Base-by-base conservation (phyloP, 345 rosid species). In the Odontarrhena argentea region DNA sequence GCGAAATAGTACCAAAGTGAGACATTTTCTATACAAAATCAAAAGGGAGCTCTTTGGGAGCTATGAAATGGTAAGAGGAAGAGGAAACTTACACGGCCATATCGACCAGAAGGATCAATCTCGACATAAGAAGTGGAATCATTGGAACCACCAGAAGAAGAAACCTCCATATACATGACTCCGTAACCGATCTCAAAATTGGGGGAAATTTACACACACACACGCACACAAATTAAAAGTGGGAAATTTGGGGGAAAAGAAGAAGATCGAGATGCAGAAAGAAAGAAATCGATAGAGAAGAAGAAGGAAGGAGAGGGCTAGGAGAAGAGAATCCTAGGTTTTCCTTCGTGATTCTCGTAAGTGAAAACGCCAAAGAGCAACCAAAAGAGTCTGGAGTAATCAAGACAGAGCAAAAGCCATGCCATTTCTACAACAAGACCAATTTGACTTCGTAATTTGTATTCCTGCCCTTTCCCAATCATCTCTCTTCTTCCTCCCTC, bases 271-370 rank as follows among this genome's bases (percentile, higher is more conserved):
- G 65, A 72, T 41, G 50, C 18, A 71, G 58, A 58, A 13, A 14
- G 9, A 9, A 42, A 58, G 52, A 24, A 26, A 60, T 24, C n/a
- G 38, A 18, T 55, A 28, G 60, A 47, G 13, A 32, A 8, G n/a
- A 8, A 25, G 18, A 41, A 11, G 12, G 1, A 47, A 13, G 6
- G 41, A 44, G 59, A 41, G 11, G 28, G n/a, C 38, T 73, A 85
- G 82, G 87, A 80, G 82, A 81, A 51, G 82, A 81, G 45, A 72
- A 93, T 87, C 86, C 85, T 82, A 65, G 91, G 97, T 62, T 90
- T 93, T 67, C 96, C 94, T 63, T 87, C 93, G 43, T 87, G 96
- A 68, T 90, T 85, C 77, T 93, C 96, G 62, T 87, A 90, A 50
- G 96, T 77, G 77, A 86, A 92, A 43, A 92, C 83, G 36, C 91